phyloP scores from a whole-genome alignment of 2,329 filamentous ascomycete genomes.

The Clarireedia homoeocarpa region DNA sequence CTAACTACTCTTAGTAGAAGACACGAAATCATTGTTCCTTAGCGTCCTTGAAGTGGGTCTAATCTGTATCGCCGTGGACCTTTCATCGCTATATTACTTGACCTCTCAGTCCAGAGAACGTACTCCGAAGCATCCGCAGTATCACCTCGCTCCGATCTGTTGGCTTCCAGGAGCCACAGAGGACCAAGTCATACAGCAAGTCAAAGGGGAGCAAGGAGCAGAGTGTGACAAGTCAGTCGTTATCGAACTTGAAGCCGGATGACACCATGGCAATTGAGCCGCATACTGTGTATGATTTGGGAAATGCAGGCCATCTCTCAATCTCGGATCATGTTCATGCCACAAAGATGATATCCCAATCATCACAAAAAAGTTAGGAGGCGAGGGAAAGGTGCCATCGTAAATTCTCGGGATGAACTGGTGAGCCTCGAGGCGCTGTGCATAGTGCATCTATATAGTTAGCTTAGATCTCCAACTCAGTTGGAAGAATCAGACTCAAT shows the following conservation, averaged over 20 bases:
- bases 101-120: not conserved
- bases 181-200: not conserved
- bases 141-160: not conserved
- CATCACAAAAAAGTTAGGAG: not conserved
- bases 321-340: not conserved
- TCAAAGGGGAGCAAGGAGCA: not conserved
- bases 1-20: not conserved
- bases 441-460: too few relatives aligned
- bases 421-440: too few relatives aligned
- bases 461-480: too few relatives aligned
- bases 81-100: not conserved
- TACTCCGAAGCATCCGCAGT: constrained; percentile 1
- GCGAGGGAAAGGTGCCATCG: too few relatives aligned
- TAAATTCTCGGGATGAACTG: too few relatives aligned
- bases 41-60: not conserved
- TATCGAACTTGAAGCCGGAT: not conserved
- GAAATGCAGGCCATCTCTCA: not conserved
- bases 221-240: not conserved
- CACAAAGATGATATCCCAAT: not conserved
- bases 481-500: too few relatives aligned
- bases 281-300: constrained; percentile 1
- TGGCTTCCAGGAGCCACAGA: not conserved
- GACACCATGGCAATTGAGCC: not conserved
- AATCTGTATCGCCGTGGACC: constrained; percentile 3
- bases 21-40: not conserved